phyloP scores from a whole-genome alignment of 345 rosid genomes.

The Ceriops decandra region DNA sequence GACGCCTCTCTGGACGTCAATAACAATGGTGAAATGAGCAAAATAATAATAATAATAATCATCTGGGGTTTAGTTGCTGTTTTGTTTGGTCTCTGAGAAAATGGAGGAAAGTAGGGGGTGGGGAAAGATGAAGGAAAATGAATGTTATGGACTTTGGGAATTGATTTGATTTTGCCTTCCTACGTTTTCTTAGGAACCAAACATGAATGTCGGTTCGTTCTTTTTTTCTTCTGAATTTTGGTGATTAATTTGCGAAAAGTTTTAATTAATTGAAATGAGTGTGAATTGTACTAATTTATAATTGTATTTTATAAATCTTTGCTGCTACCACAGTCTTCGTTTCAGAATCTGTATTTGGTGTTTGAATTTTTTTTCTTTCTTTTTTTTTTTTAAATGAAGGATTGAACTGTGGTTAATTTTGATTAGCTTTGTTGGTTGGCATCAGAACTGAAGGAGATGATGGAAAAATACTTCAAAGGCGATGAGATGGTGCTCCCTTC shows the following conservation, averaged over 20 bases:
- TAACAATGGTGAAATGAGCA: constrained; percentile 41
- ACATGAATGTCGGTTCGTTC: too few species aligned
- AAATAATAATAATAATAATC: not conserved
- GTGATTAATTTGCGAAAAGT: not conserved
- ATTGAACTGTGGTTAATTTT: not conserved
- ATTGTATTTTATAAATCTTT: not conserved
- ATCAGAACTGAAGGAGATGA: constrained; percentile 55
- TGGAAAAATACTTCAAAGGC: constrained; percentile 72
- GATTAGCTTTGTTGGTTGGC: constrained; percentile 15
- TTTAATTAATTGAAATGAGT: not conserved
- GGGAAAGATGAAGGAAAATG: not conserved
- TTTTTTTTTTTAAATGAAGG: not conserved
- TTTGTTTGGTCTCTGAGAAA: constrained; percentile 1
- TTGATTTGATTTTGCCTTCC: not conserved
- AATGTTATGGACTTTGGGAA: not conserved
- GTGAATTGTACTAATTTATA: not conserved
- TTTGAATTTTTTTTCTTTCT: not conserved
- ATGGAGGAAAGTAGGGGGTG: not conserved
- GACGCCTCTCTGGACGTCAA: constrained; percentile 23
- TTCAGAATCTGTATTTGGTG: not conserved
- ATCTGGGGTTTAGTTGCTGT: not conserved
- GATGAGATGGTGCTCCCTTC: constrained; percentile 69
- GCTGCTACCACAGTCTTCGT: not conserved
- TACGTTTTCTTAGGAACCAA: not conserved
- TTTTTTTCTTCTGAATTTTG: not conserved